Base-by-base conservation (phyloP, 805 yeast species). In the Candida chilensis region DNA sequence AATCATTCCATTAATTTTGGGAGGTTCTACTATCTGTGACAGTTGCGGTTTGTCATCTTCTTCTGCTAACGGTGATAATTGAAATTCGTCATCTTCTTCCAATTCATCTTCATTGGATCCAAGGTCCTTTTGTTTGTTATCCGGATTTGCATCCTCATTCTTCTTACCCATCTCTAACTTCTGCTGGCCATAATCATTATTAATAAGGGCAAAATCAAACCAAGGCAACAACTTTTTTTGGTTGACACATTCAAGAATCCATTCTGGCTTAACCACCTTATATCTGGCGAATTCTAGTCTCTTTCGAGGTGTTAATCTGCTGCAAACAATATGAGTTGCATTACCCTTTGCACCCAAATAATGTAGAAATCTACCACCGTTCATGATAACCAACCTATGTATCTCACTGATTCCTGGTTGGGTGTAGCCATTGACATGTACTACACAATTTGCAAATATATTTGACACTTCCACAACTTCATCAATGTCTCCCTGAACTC, bases 381-480 rank as follows among this genome's bases (percentile, higher is more conserved):
- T 70, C 7, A 74, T 40, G 2, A 83, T 71, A 2, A 90, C 76
- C 40, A 85, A 42, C 32, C 77, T 68, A 43, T 83, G 90, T 18
- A 92, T 55, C 36, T 74, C 79, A 25, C 70, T 56, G 11, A 86
- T 68, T n/a, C 88, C 74, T 0, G 97, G 97, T 3, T 54, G 57
- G 0, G 97, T 90, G 44, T 81, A 75, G 1, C 98, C 98, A 44
- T 87, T 88, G n/a, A 90, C 86, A 49, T 81, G 77, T 4, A 90
- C 64, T 1, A 61, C 52, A 47, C 88, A 83, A 40, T 33, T 15
- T 37, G 33, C 10, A 42, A 27, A n/a, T 17, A 17, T 17, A 6
- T 16, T 20, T 31, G 9, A 14, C 10, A 27, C 4, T 8, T n/a
- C 4, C 24, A 15, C 24, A 18, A 13, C n/a, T 20, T 27, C 11